Evolutionary conservation across 1,284 basidiomycete species (phyloP).

Genomic region (Puccinia horiana): DNA sequence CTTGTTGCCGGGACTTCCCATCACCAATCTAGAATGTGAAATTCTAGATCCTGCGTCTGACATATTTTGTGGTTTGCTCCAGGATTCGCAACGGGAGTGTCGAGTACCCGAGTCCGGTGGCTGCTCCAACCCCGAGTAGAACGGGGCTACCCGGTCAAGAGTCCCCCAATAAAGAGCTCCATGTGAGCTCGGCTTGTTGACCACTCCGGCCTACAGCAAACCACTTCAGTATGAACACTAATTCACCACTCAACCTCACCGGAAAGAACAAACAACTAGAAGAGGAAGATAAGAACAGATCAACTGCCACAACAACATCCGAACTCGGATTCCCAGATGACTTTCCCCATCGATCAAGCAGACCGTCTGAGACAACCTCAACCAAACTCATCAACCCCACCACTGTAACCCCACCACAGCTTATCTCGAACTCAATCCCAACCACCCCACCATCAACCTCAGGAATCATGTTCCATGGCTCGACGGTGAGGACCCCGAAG

Average conservation of each 20-base stretch:
- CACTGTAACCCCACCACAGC: not conserved
- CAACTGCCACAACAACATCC: no score
- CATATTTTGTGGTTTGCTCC: no score
- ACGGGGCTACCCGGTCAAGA: no score
- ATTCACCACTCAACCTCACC: not conserved
- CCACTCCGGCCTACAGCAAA: not conserved
- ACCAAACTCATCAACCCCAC: not conserved
- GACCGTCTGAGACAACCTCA: not conserved
- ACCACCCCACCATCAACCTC: not conserved
- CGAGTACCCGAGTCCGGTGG: no score
- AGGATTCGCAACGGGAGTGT: no score
- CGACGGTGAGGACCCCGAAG: not conserved
- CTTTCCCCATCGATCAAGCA: slow-evolving; percentile 9
- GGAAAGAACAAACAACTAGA: not conserved
- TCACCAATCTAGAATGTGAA: no score
- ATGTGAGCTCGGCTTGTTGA: not conserved
- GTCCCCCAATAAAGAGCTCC: not conserved
- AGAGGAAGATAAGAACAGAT: not conserved
- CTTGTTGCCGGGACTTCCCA: no score
- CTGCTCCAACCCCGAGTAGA: no score
- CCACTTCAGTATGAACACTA: slow-evolving; percentile 4
- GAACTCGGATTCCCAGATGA: slow-evolving; percentile 17
- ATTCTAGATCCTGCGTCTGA: no score
- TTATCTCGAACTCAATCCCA: not conserved
- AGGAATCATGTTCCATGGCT: slow-evolving; percentile 7